Evolutionary conservation across 768 basidiomycete genomes (phyloP), one percentile per base, ranked within the genome.

Genomic region (Mycena metata): DNA sequence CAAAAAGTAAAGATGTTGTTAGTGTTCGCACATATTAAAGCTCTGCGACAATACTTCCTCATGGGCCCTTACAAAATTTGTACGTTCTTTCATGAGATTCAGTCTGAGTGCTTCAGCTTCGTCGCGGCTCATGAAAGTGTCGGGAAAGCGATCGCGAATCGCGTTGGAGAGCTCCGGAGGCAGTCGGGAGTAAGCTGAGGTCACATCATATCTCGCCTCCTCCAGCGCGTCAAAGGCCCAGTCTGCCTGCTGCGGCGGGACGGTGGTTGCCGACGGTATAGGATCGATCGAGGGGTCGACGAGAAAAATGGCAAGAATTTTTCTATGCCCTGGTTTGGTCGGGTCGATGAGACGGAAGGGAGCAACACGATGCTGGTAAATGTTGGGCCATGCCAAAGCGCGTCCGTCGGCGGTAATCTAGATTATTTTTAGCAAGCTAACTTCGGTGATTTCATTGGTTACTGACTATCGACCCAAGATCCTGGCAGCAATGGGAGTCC

Each of bases 221-320:
- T 63, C 57, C 58, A 76, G 57, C 21, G 71, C 72, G 7, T 72
- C 59, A 15, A 58, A 30, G 24, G 67, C 71, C 78, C 78, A 80
- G 1, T 77, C 74, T 1, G 12, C 36, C 55, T 80, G 81, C 73
- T 82, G 82, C 2, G 77, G 77, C 3, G 77, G 73, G 11, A 82
- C 73, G 21, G 72, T 69, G 2, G 69, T 70, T 0, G 76, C 75
- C 3, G 82, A 79, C 2, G 79, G 79, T 19, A 74, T 73, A 11
- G 81, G 72, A 0, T 66, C 55, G 13, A 72, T 57, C 10, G 72
- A 66, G 3, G 83, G 83, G 55, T 83, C 80, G 61, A 82, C 76
- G 52, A 83, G 78, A 72, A 81, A 80, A 58, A 83, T 72, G 9
- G 75, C 76, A 33, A 83, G 71, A 24, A 83, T 82, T 70, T 81